Evolutionary conservation across 192 early-diverging fungal species (phyloP), one percentile per base, ranked within the genome.

Genomic region (Coemansia sp.): DNA sequence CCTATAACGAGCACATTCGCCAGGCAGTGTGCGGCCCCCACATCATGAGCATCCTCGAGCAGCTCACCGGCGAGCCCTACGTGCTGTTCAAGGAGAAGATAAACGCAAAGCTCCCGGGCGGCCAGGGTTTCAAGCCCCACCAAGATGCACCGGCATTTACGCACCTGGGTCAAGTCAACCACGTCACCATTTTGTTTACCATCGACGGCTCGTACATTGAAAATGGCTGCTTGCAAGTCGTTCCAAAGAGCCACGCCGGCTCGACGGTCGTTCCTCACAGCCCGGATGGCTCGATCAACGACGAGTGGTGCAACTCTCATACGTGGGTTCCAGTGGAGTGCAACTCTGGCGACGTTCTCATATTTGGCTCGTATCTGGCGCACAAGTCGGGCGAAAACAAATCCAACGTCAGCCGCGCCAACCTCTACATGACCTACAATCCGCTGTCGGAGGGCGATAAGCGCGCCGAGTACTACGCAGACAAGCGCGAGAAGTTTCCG

Each of bases 351-450:
- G 86, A 85, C n/a, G 59, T 87, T 3, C 73, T 87, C 59, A 65
- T 89, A 20, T 89, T 89, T 85, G 86, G 86, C 53, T 85, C 85
- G n/a, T 87, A 87, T 46, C 65, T 89, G n/a, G 86, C 86, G 5
- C 86, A 89, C 63, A 77, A 69, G 32, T 86, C 85, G 4, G 83
- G 79, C 24, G 73, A 76, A 24, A 89, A 89, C 54, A 67, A 35
- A 24, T 86, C 86, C 11, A 64, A 77, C 2, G 61, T 65, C 29
- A 77, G 84, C 59, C 84, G 87, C 25, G 81, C 79, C 17, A 86
- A 86, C 42, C 71, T 87, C 10, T 89, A 87, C 63, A 79, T 89
- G 80, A 89, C 87, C 0, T 89, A 87, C 63, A 89, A 87, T 32
- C 82, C 85, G 39, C 58, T 79, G 0, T 73, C 65, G 11, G 85